These are phyloP conservation scores for Nosema muscidifuracis DNA, from an alignment of 371 early-diverging fungal species.

Conservation along the genomic window DNA sequence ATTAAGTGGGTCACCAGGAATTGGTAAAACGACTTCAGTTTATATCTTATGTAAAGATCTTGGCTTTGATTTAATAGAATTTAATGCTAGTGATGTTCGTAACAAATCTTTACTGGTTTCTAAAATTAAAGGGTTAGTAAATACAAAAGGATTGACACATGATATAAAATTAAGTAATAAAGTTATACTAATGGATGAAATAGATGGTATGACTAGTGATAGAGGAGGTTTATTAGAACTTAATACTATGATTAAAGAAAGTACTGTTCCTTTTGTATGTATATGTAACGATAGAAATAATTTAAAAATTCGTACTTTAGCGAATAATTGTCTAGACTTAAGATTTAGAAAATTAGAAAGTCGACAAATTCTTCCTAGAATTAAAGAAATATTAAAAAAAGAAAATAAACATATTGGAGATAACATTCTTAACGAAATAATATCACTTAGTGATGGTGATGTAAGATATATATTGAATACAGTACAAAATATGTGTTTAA, in stretches of 20 bases:
- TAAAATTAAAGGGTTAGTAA: conserved; percentile 55
- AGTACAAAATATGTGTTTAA: conserved; percentile 71
- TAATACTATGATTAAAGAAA: conserved; percentile 76
- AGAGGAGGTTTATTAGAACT: conserved; percentile 88
- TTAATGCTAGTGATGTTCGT: conserved; percentile 95
- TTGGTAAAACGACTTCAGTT: conserved; percentile 95
- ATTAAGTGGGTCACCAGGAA: conserved; percentile 90
- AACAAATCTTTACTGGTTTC: conserved; percentile 68
- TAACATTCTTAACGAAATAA: conserved; percentile 78
- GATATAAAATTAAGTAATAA: conserved; percentile 29
- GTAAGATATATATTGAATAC: conserved; percentile 94
- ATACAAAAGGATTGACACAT: conserved; percentile 17
- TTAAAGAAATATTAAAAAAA: conserved; percentile 71
- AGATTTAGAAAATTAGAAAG: conserved; percentile 71
- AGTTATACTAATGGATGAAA: conserved; percentile 96
- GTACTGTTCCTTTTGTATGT: conserved; percentile 89
- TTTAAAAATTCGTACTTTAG: conserved; percentile 77
- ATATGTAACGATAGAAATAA: conserved; percentile 92
- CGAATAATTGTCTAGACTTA: conserved; percentile 77
- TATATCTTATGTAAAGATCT: conserved; percentile 72
- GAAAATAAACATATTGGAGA: conserved; percentile 73
- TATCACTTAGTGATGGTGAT: conserved; percentile 74
- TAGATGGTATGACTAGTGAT: conserved; percentile 98
- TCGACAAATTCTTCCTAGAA: conserved; percentile 67
- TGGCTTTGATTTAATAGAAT: conserved; percentile 80